These are phyloP conservation scores for Laburnicola sp. DNA, from an alignment of 2,329 filamentous ascomycete genomes.

Conservation along the genomic window DNA sequence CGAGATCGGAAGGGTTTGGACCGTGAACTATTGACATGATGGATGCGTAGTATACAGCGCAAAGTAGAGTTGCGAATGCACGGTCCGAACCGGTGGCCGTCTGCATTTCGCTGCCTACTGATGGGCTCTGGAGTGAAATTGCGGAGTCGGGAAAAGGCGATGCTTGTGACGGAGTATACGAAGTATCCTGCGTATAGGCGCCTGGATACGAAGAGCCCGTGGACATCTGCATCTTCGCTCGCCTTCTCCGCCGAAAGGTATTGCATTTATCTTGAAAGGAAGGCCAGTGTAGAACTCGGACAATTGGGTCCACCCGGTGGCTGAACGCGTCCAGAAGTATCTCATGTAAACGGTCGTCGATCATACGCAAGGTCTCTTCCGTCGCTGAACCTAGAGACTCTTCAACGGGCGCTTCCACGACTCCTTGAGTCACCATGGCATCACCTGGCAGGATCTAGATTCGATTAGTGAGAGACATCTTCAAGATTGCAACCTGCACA, in stretches of 20 bases:
- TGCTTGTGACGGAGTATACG: conserved; percentile 11
- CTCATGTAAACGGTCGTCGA: conserved; percentile 21
- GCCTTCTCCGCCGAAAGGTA: conserved; percentile 8
- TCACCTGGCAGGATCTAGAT: conserved; percentile 4
- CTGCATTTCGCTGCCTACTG: neutral
- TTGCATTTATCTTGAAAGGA: conserved; percentile 19
- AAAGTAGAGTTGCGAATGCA: conserved; percentile 19
- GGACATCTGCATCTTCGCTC: conserved; percentile 3
- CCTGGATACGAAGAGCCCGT: conserved; percentile 7
- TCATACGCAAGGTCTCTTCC: conserved; percentile 8
- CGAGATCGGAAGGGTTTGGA: conserved; percentile 17
- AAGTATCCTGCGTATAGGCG: conserved; percentile 10
- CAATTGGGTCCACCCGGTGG: conserved; percentile 24
- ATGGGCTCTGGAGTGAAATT: neutral
- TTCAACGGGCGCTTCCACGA: neutral
- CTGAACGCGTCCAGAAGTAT: conserved; percentile 18
- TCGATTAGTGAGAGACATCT: neutral
- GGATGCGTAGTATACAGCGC: conserved; percentile 25
- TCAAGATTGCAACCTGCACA: conserved; percentile 4
- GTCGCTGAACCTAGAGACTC: conserved; percentile 3
- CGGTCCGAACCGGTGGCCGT: neutral
- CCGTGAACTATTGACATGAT: conserved; percentile 19
- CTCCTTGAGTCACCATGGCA: neutral
- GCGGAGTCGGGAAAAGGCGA: neutral
- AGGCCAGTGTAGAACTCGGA: conserved; percentile 27